phyloP scores from a whole-genome alignment of 345 rosid genomes.

The Bruguiera gymnorhiza region DNA sequence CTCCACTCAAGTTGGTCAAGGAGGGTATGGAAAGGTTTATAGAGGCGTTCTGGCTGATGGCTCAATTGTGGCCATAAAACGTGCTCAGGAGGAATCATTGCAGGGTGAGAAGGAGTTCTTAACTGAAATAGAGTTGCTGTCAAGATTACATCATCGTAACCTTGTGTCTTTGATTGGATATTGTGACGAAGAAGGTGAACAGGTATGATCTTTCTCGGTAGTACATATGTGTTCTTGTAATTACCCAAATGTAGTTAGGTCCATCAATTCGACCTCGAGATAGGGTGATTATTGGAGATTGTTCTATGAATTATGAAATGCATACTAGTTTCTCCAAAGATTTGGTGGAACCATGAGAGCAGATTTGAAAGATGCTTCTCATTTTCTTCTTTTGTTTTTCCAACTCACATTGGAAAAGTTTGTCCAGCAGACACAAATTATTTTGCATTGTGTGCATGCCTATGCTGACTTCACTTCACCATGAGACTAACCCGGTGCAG shows the following conservation, averaged over 20 bases:
- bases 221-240: background rate
- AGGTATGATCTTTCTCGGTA: conserved; percentile 40
- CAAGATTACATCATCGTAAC: conserved; percentile 90
- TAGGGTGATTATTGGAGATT: background rate
- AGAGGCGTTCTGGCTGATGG: conserved; percentile 73
- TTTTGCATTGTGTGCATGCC: too few relatives aligned
- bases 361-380: too few relatives aligned
- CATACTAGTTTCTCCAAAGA: too few relatives aligned
- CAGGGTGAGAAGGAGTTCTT: conserved; percentile 93
- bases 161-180: conserved; percentile 86
- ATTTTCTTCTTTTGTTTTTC: too few relatives aligned
- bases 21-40: conserved; percentile 96
- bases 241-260: background rate
- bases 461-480: too few relatives aligned
- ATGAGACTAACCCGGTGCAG: too few relatives aligned
- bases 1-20: conserved; percentile 80
- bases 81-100: conserved; percentile 83
- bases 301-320: too few relatives aligned
- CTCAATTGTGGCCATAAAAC: conserved; percentile 77
- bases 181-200: conserved; percentile 93
- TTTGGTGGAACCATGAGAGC: too few relatives aligned
- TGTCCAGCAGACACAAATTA: too few relatives aligned
- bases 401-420: too few relatives aligned
- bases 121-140: conserved; percentile 82
- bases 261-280: background rate